These are phyloP conservation scores for Mimosa pudica DNA, from an alignment of 306 rosid genomes.

Conservation along the genomic window DNA sequence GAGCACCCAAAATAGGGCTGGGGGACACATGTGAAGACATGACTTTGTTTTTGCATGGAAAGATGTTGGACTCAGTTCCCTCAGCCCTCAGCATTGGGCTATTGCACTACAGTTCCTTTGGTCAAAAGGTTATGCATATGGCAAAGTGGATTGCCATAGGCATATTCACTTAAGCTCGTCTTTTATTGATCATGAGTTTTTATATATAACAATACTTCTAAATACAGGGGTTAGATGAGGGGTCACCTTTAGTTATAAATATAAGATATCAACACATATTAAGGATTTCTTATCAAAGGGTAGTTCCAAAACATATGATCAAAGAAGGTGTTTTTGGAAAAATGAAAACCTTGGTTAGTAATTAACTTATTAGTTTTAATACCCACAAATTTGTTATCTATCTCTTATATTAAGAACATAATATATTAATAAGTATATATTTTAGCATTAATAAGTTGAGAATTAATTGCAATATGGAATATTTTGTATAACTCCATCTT, in stretches of 20 bases:
- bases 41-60: slow-evolving; percentile 28
- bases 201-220: too few species aligned
- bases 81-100: neutral
- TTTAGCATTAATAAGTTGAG: neutral
- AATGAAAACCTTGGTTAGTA: too few species aligned
- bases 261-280: too few species aligned
- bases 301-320: too few species aligned
- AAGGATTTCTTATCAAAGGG: too few species aligned
- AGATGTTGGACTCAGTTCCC: slow-evolving; percentile 27
- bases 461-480: neutral
- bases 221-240: too few species aligned
- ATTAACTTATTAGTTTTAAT: too few species aligned
- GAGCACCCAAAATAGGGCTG: neutral
- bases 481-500: neutral
- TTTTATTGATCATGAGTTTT: neutral
- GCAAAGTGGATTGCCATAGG: slow-evolving; percentile 34
- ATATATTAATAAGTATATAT: too few species aligned
- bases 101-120: slow-evolving; percentile 7
- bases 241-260: too few species aligned
- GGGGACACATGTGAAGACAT: slow-evolving; percentile 21
- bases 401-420: too few species aligned
- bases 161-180: slow-evolving; percentile 32
- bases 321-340: too few species aligned
- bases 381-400: too few species aligned
- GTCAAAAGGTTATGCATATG: slow-evolving; percentile 40